Conservation (phyloP, 2,329 filamentous ascomycete species). For the Cryphonectria nitschkei region DNA sequence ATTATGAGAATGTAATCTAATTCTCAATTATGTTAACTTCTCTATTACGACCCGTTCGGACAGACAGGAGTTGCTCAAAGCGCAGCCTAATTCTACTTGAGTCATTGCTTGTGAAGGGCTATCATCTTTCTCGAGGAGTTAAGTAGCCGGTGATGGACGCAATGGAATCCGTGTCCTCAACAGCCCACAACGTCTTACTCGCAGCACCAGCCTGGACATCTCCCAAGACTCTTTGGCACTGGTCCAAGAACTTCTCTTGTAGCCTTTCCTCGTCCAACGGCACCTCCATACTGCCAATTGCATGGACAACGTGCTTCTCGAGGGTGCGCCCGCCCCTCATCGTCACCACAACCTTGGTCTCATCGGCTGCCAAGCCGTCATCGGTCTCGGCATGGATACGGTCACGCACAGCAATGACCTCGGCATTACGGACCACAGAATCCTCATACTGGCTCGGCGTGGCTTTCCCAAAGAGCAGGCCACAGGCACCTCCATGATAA, state of each 20-base stretch:
- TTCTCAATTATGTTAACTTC: no score
- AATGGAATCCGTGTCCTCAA: constrained; percentile 6
- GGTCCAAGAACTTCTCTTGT: constrained; percentile 27
- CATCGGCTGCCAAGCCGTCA: constrained; percentile 44
- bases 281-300: constrained; percentile 26
- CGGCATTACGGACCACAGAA: constrained; percentile 45
- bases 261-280: constrained; percentile 22
- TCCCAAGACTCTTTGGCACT: constrained; percentile 21
- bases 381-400: constrained; percentile 49
- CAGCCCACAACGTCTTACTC: constrained; percentile 11
- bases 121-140: neutral
- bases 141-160: neutral
- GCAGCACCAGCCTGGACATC: neutral
- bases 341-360: constrained; percentile 32
- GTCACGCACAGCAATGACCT: constrained; percentile 48
- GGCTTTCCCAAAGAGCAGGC: constrained; percentile 53
- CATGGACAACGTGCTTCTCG: constrained; percentile 22
- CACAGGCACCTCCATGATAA: constrained; percentile 56
- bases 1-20: no score
- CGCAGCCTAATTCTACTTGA: neutral
- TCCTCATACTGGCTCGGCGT: constrained; percentile 56
- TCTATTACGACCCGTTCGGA: no score
- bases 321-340: constrained; percentile 19
- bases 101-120: neutral
- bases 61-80: no score